These are phyloP conservation scores for Avicennia marina DNA, from an alignment of 257 asterid species.

Conservation along the genomic window DNA sequence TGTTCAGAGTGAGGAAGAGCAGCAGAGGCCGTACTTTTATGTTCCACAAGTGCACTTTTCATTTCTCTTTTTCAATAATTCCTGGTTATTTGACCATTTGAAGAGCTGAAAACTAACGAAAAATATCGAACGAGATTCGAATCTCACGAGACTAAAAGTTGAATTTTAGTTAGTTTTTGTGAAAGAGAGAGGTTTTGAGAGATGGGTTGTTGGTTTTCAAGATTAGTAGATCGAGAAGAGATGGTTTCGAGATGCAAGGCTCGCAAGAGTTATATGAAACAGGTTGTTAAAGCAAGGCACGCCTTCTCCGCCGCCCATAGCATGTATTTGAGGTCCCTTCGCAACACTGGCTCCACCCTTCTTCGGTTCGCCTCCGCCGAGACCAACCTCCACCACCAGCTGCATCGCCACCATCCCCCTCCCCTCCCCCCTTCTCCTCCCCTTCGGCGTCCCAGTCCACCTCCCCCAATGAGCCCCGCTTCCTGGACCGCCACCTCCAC, in stretches of 20 bases:
- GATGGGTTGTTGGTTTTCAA: slow-evolving; percentile 87
- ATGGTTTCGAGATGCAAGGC: slow-evolving; percentile 88
- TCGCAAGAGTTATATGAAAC: slow-evolving; percentile 76
- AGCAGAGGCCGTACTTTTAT: too few relatives aligned
- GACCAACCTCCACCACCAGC: slow-evolving; percentile 45
- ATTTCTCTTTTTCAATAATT: too few relatives aligned
- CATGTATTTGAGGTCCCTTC: slow-evolving; percentile 68
- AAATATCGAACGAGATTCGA: too few relatives aligned
- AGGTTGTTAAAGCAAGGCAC: slow-evolving; percentile 75
- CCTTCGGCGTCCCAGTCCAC: slow-evolving; percentile 35
- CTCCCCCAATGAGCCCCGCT: slow-evolving; percentile 59
- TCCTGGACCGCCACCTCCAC: slow-evolving; percentile 58
- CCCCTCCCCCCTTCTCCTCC: slow-evolving; percentile 15
- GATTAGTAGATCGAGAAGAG: slow-evolving; percentile 60
- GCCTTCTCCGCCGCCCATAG: slow-evolving; percentile 79
- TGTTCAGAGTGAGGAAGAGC: too few relatives aligned
- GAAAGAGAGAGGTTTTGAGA: background rate
- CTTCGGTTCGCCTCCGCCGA: slow-evolving; percentile 83
- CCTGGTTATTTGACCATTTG: too few relatives aligned
- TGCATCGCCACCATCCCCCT: slow-evolving; percentile 33
- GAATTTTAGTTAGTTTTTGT: too few relatives aligned
- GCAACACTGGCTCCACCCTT: slow-evolving; percentile 70
- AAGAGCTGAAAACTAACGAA: too few relatives aligned
- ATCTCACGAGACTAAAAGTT: too few relatives aligned
- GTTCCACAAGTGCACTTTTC: too few relatives aligned